Conservation (phyloP, 2,329 filamentous ascomycete genomes). For the Fusarium siculi region DNA sequence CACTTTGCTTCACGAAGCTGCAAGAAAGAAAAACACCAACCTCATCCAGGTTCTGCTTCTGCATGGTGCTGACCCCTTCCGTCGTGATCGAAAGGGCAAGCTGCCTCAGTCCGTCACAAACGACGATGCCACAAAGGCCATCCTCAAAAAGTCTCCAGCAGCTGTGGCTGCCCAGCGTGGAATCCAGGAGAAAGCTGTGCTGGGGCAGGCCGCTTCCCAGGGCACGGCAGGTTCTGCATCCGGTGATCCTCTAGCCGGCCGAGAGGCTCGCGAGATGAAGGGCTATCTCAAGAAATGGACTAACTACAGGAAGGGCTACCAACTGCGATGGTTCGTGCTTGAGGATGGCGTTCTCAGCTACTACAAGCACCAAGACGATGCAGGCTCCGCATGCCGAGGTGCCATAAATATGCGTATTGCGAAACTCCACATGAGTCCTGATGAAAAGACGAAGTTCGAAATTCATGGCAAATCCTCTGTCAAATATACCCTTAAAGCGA, state of each 20-base stretch:
- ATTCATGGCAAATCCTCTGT: constrained; percentile 98
- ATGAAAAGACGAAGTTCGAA: constrained; percentile 97
- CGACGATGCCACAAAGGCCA: constrained; percentile 86
- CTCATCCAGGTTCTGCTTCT: constrained; percentile 91
- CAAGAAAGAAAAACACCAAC: constrained; percentile 84
- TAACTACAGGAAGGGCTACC: constrained; percentile 97
- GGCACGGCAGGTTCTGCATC: constrained; percentile 63
- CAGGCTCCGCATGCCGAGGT: constrained; percentile 92
- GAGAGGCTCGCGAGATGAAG: constrained; percentile 96
- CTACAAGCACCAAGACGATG: constrained; percentile 99
- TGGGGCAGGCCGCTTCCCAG: constrained; percentile 76
- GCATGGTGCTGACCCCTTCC: constrained; percentile 95
- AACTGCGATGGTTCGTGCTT: constrained; percentile 96
- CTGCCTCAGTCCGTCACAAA: constrained; percentile 96
- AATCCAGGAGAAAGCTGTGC: constrained; percentile 96
- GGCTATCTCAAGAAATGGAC: constrained; percentile 99
- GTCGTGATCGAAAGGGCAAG: constrained; percentile 93
- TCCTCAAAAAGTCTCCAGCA: constrained; percentile 93
- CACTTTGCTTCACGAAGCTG: constrained; percentile 92
- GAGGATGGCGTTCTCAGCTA: constrained; percentile 98
- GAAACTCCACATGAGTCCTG: constrained; percentile 91
- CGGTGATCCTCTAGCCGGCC: constrained; percentile 73
- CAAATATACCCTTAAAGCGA: constrained; percentile 97
- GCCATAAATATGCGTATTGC: constrained; percentile 99
- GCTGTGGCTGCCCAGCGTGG: constrained; percentile 93